Percentiles rank a stretch among this genome's conserved stretches.
phyloP scores from a whole-genome alignment of 768 basidiomycete genomes.

The Lentinus tigrinus region DNA sequence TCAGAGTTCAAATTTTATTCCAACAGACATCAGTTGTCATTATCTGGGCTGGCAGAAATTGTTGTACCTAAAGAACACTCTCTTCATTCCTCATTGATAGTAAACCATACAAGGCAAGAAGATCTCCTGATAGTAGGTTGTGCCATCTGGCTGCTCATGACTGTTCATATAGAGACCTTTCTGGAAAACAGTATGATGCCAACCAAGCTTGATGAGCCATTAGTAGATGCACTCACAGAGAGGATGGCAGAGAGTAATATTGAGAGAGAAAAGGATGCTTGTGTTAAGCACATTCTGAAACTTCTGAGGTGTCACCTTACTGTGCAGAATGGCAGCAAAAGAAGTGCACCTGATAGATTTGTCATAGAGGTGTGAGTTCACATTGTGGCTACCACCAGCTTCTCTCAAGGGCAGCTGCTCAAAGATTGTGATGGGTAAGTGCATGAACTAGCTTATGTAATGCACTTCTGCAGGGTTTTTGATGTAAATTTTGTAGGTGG shows the following conservation, averaged over 20 bases:
- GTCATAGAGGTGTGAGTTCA: neutral
- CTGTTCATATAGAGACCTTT: slow-evolving; percentile 21
- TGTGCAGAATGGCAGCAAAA: neutral
- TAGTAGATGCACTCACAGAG: slow-evolving; percentile 2
- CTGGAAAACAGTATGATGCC: neutral
- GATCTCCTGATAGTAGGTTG: slow-evolving; percentile 4
- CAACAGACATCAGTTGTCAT: no score
- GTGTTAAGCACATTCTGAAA: neutral
- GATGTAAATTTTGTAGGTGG: no score
- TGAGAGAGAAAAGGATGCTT: neutral
- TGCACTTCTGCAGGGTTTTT: no score
- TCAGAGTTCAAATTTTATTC: no score
- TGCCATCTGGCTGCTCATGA: slow-evolving; percentile 16
- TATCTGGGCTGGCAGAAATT: no score
- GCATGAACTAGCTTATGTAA: no score
- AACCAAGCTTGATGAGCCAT: slow-evolving; percentile 14
- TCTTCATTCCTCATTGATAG: slow-evolving; percentile 24
- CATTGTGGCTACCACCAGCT: neutral
- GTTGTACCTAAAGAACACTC: no score
- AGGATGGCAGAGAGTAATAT: neutral
- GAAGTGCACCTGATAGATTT: neutral
- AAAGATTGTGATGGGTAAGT: neutral
- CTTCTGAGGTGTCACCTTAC: neutral
- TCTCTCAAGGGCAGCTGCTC: neutral
- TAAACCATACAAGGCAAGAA: slow-evolving; percentile 22